Percentiles rank a stretch among this genome's conserved stretches.
phyloP scores from a whole-genome alignment of 441 rosid genomes.

The Codiaeum variegatum region DNA sequence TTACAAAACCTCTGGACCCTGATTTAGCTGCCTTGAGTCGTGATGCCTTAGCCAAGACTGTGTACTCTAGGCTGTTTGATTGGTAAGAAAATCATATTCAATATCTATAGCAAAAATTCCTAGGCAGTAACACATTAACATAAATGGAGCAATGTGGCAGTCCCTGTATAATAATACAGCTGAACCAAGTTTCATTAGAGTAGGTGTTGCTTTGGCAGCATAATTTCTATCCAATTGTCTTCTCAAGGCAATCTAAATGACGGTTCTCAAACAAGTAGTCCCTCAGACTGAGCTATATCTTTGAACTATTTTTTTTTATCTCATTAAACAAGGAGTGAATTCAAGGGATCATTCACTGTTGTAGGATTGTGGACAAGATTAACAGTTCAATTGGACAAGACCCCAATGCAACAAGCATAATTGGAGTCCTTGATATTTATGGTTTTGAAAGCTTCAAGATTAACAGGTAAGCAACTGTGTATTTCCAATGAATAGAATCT shows the following conservation, averaged over 20 bases:
- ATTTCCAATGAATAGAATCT: neutral
- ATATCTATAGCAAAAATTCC: constrained; percentile 4
- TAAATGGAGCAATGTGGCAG: neutral
- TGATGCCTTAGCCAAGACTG: constrained; percentile 69
- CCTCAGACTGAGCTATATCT: constrained; percentile 7
- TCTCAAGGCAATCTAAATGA: neutral
- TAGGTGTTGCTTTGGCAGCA: neutral
- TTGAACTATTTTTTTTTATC: neutral
- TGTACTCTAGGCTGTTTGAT: constrained; percentile 62
- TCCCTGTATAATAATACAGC: neutral
- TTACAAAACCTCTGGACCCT: constrained; percentile 63
- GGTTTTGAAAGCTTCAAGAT: constrained; percentile 97
- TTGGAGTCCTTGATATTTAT: constrained; percentile 90
- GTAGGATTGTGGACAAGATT: constrained; percentile 84
- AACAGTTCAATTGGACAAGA: constrained; percentile 88
- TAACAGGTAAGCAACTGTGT: constrained; percentile 54
- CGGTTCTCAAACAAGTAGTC: neutral
- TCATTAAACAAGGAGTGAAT: constrained; percentile 22
- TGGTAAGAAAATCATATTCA: constrained; percentile 42
- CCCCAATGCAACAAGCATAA: constrained; percentile 63
- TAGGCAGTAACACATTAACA: constrained; percentile 4
- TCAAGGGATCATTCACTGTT: constrained; percentile 42
- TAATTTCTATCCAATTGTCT: neutral
- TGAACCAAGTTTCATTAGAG: neutral
- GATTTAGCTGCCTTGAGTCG: constrained; percentile 49